Percentiles rank a stretch among this genome's conserved stretches.
Conservation (phyloP, 169 alveolate species). For the Eimeria sp. region DNA sequence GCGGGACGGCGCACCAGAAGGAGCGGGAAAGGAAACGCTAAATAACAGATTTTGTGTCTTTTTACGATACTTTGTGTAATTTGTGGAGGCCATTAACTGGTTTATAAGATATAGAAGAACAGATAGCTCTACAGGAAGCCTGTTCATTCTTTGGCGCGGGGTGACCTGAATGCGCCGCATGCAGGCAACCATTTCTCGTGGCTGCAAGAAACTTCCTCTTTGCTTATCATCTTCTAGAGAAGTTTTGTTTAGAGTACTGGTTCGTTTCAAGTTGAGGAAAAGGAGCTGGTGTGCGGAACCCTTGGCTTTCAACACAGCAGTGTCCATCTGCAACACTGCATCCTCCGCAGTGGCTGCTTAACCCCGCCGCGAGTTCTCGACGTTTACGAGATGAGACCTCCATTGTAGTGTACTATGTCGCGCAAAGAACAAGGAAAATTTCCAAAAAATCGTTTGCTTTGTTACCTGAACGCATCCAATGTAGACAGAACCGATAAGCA, state of each 20-base stretch:
- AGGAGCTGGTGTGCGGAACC: neutral
- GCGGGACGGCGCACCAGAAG: neutral
- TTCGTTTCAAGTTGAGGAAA: neutral
- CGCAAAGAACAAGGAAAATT: neutral
- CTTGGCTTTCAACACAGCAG: neutral
- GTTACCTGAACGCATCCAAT: neutral
- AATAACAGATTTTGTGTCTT: neutral
- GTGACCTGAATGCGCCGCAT: slow-evolving; percentile 35
- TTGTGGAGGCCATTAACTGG: neutral
- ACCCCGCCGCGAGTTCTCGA: neutral
- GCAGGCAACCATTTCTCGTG: neutral
- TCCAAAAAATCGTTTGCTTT: neutral
- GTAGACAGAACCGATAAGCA: neutral
- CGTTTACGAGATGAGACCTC: neutral
- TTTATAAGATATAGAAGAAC: neutral
- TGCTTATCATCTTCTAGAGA: neutral
- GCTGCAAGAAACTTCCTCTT: neutral
- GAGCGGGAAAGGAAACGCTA: neutral
- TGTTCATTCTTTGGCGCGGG: neutral
- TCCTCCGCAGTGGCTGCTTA: neutral
- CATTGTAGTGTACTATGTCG: neutral
- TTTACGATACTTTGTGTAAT: neutral
- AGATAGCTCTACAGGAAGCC: neutral
- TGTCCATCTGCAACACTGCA: neutral
- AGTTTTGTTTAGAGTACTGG: neutral